Evolutionary conservation across 75 land plant species (phyloP), one percentile per base, ranked within the genome.

Genomic region (Sequoia sempervirens): DNA sequence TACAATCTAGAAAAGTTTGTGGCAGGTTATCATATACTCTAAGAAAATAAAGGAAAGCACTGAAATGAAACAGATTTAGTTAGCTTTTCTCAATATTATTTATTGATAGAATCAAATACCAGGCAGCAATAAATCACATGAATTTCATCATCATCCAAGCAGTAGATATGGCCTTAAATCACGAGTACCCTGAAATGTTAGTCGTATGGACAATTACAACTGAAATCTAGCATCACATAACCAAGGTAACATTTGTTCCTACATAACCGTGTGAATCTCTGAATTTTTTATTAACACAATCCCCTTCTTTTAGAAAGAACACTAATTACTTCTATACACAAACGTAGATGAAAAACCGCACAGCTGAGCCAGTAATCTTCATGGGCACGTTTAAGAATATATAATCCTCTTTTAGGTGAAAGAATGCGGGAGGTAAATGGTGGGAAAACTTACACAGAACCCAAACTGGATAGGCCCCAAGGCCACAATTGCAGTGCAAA

Each of bases 401-500:
- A 66, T 23, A 66, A 7, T 66, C 28, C 69, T 66, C 11, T n/a
- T 66, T 66, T n/a, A 23, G 10, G 30, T n/a, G 69, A 23, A 5
- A 66, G 10, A 66, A 66, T 23, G 7, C 23, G n/a, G 1, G 69
- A 1, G n/a, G 20, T 64, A 64, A 64, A 6, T 6, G 69, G n/a
- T 0, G 20, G 7, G 0, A 64, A 73, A 34, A 36, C 37, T 73
- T 73, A 73, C 38, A 36, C 37, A 73, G 75, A 36, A 73, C 15
- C 75, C 75, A 32, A 32, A 37, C 17, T 73, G 75, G 37, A 13
- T 34, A 73, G 75, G 41, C 40, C 75, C 75, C 40, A 73, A 32
- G 17, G 75, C 75, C 75, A 73, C 75, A 73, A 73, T 73, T 73
- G 75, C 75, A 73, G 38, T 73, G 12, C 75, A 73, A 17, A 73